Percentiles rank a stretch among this genome's conserved stretches.
phyloP scores from a whole-genome alignment of 1,139 yeast genomes.

The Nematodospora anomalae region DNA sequence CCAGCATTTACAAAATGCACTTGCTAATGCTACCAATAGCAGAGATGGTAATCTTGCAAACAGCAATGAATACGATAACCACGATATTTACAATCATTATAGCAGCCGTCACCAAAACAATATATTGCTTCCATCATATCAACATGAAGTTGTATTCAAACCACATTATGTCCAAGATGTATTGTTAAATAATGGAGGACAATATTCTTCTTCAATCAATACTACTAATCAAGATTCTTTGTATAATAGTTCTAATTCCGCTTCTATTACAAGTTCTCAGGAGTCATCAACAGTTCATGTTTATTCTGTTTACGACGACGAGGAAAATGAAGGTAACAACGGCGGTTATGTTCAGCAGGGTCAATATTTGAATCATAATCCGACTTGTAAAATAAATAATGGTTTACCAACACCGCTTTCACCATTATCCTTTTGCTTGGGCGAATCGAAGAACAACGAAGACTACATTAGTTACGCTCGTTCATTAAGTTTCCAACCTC shows the following conservation, averaged over 20 bases:
- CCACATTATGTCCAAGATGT: constrained; percentile 7
- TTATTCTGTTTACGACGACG: not conserved
- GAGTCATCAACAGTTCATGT: not conserved
- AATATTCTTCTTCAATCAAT: not conserved
- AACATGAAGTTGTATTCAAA: constrained; percentile 5
- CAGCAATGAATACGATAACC: not conserved
- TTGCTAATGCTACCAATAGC: constrained; percentile 4
- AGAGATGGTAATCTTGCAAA: not conserved
- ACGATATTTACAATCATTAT: not conserved
- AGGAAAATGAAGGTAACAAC: not conserved
- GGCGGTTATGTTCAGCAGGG: not conserved
- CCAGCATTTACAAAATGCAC: constrained; percentile 8
- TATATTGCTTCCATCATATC: not conserved
- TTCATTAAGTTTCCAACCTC: not conserved
- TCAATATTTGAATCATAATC: not conserved
- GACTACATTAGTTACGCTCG: not conserved
- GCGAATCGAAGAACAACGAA: not conserved
- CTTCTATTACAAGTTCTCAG: not conserved
- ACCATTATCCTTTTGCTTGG: not conserved
- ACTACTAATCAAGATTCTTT: not conserved
- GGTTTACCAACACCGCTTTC: not conserved
- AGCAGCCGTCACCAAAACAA: not conserved
- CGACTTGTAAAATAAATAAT: not conserved
- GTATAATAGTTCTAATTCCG: not conserved
- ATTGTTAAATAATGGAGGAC: constrained; percentile 2